Base-by-base conservation (phyloP, 2,329 filamentous ascomycete genomes). In the Plenodomus biglobosus region DNA sequence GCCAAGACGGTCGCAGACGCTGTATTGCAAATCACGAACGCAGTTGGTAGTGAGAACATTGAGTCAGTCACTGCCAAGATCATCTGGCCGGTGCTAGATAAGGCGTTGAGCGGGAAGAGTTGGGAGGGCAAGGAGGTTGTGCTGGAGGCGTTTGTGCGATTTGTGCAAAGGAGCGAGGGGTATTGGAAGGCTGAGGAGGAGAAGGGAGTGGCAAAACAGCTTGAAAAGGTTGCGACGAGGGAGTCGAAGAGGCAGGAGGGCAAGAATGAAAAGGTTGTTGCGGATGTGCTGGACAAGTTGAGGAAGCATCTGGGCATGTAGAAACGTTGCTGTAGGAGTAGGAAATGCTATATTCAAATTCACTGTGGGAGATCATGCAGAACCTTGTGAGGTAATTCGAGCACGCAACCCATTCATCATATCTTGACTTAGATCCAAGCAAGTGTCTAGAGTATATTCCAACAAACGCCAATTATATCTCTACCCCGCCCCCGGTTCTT, bases 201-300 rank as follows among this genome's bases (percentile, higher is more conserved):
- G 35, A 70, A 79, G 73, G 73, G 76, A 39, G 69, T 71, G 5
- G 80, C 86, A 55, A 78, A 81, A 8, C 80, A 86, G 59, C 85
- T 92, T 75, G 72, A 70, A 48, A 88, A 86, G 75, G 92, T 84
- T 83, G 4, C 61, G 3, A 70, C 92, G 15, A 83, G 92, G 48
- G 94, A 99, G 78, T 91, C 91, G 8, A 96, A 94, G 76, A 83
- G 94, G 24, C 92, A 92, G 66, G 96, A 96, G 64, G 82, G 85
- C n/a, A 78, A 78, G 7, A 99, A 97, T 71, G 61, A 63, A 42
- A 61, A 63, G 52, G 51, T 61, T 27, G 50, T 64, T 36, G 48
- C 27, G 5, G 52, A 44, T n/a, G 52, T 55, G 17, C 40, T 61
- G 52, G 56, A 50, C 16, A 53, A 44, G 48, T 48, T 64, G 40